Base-by-base conservation (phyloP, 345 rosid genomes). In the Corymbia maculata region DNA sequence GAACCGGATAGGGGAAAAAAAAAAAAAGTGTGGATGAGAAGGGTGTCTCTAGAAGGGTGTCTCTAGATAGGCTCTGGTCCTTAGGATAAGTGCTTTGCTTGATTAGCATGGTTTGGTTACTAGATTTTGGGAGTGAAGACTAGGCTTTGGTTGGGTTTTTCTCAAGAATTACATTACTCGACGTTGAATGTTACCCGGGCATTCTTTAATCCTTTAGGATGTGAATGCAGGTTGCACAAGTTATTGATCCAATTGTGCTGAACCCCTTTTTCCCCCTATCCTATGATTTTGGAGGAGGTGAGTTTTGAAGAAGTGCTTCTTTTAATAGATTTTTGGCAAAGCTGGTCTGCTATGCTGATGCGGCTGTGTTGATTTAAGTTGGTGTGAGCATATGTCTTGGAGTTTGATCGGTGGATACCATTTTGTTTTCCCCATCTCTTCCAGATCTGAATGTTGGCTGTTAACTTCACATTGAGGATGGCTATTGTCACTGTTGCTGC, bases 401-500 rank as follows among this genome's bases (percentile, higher is more conserved):
- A 75, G 49, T 42, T 42, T 75, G 28, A 42, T 75, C 21, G 49
- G 49, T 5, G 49, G 49, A 42, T 19, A 75, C 49, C 82, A 19
- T 19, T 70, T 75, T 75, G 49, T 19, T 75, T 42, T 44, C 47
- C 82, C 49, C 14, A 75, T 75, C 49, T 75, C 82, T 42, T 75
- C 49, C 82, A 75, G 82, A 75, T 36, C 42, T 75, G 82, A 75
- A 75, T 3, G 28, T 19, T 44, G 49, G 49, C 49, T 75, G 28
- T 75, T 75, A 42, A 75, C 82, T 75, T 75, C 15, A 1, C 4
- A 0, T 42, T 1, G 0, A 75, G 82, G 82, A 93, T 93, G 95
- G 92, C 88, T 86, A 85, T 87, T 85, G 30, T 90, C 89, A 85
- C 88, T 88, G 89, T 91, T 52, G 84, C 93, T 85, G 87, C 89